Percentiles rank a stretch among this genome's conserved stretches.
Evolutionary conservation across 768 basidiomycete species (phyloP).

Genomic region (Kwoniella bestiolae): DNA sequence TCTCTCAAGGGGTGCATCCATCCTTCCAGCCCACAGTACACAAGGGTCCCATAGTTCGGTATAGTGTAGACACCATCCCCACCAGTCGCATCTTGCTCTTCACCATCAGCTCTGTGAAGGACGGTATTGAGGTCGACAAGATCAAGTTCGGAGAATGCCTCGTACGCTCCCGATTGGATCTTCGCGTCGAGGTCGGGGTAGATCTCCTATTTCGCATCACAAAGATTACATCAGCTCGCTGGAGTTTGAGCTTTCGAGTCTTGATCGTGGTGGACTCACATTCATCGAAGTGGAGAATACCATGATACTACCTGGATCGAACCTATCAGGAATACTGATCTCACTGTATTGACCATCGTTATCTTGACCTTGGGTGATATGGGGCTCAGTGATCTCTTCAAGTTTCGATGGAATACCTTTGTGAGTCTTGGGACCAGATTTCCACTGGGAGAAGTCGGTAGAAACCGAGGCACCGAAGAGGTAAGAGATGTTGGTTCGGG

Average conservation of each 20-base stretch:
- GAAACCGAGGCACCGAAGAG: conserved; percentile 77
- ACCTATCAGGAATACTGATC: conserved; percentile 79
- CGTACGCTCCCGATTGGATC: conserved; percentile 72
- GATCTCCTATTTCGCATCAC: conserved; percentile 63
- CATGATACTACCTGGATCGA: conserved; percentile 96
- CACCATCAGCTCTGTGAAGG: conserved; percentile 83
- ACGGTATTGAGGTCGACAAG: conserved; percentile 86
- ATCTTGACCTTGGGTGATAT: conserved; percentile 69
- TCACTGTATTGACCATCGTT: conserved; percentile 72
- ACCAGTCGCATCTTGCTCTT: conserved; percentile 85
- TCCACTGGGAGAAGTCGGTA: conserved; percentile 67
- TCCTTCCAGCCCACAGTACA: conserved; percentile 93
- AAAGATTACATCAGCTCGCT: no score
- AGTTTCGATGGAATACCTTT: conserved; percentile 75
- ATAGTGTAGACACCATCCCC: conserved; percentile 83
- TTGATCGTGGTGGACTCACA: conserved; percentile 25
- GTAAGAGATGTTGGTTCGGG: conserved; percentile 76
- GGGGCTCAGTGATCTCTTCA: conserved; percentile 66
- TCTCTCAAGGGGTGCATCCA: conserved; percentile 90
- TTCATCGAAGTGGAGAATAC: conserved; percentile 84
- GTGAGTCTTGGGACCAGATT: conserved; percentile 63
- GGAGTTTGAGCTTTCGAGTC: no score
- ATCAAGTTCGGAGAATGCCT: conserved; percentile 73
- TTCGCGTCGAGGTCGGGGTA: conserved; percentile 73
- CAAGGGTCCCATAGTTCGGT: conserved; percentile 72